phyloP scores from a whole-genome alignment of 2,329 filamentous ascomycete genomes.

The Bimuria novae-zelandiae region DNA sequence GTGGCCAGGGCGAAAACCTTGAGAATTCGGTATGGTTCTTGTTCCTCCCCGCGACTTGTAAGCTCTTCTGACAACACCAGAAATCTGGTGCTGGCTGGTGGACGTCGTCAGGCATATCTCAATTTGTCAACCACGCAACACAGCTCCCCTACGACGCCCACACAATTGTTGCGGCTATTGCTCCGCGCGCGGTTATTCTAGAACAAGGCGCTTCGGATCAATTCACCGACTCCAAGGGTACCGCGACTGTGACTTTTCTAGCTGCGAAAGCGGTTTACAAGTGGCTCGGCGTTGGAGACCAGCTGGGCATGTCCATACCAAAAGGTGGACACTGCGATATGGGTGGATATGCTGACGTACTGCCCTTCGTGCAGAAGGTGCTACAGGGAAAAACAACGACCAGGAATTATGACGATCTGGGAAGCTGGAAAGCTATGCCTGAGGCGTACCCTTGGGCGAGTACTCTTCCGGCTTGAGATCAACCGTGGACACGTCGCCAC shows the following conservation, averaged over 20 bases:
- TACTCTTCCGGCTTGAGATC: constrained; percentile 14
- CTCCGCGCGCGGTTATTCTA: constrained; percentile 40
- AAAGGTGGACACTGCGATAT: constrained; percentile 56
- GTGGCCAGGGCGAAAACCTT: constrained; percentile 49
- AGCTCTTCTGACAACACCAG: constrained; percentile 6
- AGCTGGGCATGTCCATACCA: constrained; percentile 54
- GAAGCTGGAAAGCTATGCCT: constrained; percentile 52
- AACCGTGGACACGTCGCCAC: too few relatives aligned
- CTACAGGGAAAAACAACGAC: constrained; percentile 53
- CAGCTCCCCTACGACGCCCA: constrained; percentile 43
- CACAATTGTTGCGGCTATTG: constrained; percentile 43
- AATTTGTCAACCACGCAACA: constrained; percentile 38
- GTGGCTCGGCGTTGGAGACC: constrained; percentile 36
- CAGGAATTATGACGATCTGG: constrained; percentile 53
- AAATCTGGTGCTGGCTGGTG: constrained; percentile 45
- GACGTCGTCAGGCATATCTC: constrained; percentile 40
- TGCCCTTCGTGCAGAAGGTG: constrained; percentile 56
- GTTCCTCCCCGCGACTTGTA: background rate
- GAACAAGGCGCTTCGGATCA: constrained; percentile 47
- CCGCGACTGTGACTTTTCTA: constrained; percentile 43
- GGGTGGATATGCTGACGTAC: constrained; percentile 53
- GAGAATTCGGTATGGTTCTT: constrained; percentile 42
- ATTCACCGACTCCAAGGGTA: constrained; percentile 57
- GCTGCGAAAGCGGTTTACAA: constrained; percentile 42
- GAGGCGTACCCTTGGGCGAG: constrained; percentile 54